Base-by-base conservation (phyloP, 73 alveolate species). In the Symbiodinium pilosum region DNA sequence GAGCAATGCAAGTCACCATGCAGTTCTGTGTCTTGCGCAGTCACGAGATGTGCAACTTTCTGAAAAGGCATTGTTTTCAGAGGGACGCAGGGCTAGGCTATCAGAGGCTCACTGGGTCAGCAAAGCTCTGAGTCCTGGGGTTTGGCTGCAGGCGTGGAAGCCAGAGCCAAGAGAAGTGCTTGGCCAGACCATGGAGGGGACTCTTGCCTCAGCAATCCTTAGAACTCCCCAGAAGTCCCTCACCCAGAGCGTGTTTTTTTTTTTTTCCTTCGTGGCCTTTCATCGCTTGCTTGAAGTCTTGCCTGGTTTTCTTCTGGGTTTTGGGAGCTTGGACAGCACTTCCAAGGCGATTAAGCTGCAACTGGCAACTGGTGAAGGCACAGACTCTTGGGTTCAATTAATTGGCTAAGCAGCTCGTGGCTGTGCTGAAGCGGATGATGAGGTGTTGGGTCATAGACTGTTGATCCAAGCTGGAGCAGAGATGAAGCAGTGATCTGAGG, bases 141-240 rank as follows among this genome's bases (percentile, higher is more conserved):
- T 7, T 7, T 7, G 16, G 24, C 16, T 47, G 64, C 64, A 64
- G 81, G 81, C 39, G 6, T 5, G 44, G 44, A 73, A 73, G 85
- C 44, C 32, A 3, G 85, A 30, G 85, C 44, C 85, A 2, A 34
- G 30, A 34, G 85, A 73, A 43, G 41, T 73, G 44, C 43, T 73
- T 42, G 85, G 85, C 30, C 85, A 73, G 85, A 73, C 85, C 32
- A 24, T 73, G 47, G 85, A 73, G 85, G 85, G 85, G 81, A 34
- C 41, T 26, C 21, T 4, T 14, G 81, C 38, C 81, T 26, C 81
- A 64, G 81, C 59, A n/a, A n/a, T 54, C n/a, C 26, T 54, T 12
- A 54, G 71, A 30, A 21, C 34, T 54, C 0, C n/a, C 28, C 26
- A 24, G 68, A 16, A 51, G 28, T 51, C 68, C 21, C 68, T 21